These are phyloP conservation scores for Phlebopus sp. DNA, from an alignment of 1,284 basidiomycete genomes.

Conservation along the genomic window DNA sequence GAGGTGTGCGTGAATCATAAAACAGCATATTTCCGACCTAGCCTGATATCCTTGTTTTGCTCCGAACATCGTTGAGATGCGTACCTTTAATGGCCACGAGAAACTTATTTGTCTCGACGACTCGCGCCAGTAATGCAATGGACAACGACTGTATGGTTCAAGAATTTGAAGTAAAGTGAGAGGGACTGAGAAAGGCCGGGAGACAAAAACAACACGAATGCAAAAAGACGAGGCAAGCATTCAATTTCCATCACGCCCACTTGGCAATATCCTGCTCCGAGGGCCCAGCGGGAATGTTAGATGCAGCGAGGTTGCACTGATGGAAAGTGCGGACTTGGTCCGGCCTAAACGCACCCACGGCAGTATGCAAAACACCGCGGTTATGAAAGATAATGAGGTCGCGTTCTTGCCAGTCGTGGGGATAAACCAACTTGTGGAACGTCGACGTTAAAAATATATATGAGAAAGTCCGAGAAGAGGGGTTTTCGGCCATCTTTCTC, in stretches of 20 bases:
- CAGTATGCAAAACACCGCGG: constrained; percentile 67
- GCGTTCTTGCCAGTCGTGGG: constrained; percentile 57
- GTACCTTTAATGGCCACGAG: too few relatives aligned
- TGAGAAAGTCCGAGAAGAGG: neutral
- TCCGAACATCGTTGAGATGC: too few relatives aligned
- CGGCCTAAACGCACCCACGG: constrained; percentile 62
- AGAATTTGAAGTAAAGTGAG: too few relatives aligned
- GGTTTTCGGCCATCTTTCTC: constrained; percentile 14
- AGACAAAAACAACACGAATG: too few relatives aligned
- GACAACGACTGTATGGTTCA: too few relatives aligned
- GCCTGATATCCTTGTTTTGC: too few relatives aligned
- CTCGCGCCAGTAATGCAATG: too few relatives aligned
- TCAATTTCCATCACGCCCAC: constrained; percentile 35
- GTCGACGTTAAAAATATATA: neutral
- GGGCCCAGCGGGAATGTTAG: constrained; percentile 53
- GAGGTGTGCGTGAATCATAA: too few relatives aligned
- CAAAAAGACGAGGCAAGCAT: neutral
- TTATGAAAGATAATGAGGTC: constrained; percentile 71
- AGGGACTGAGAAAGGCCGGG: too few relatives aligned
- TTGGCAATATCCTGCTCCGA: constrained; percentile 43
- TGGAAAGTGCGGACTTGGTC: constrained; percentile 66
- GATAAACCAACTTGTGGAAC: constrained; percentile 46
- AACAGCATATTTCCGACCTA: too few relatives aligned
- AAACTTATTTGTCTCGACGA: too few relatives aligned
- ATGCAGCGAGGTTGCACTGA: constrained; percentile 68